A percentile compares a stretch with the other conserved stretches of the same genome.
Evolutionary conservation across 2,329 filamentous ascomycete genomes (phyloP).

Genomic region (Colletotrichum sp.): DNA sequence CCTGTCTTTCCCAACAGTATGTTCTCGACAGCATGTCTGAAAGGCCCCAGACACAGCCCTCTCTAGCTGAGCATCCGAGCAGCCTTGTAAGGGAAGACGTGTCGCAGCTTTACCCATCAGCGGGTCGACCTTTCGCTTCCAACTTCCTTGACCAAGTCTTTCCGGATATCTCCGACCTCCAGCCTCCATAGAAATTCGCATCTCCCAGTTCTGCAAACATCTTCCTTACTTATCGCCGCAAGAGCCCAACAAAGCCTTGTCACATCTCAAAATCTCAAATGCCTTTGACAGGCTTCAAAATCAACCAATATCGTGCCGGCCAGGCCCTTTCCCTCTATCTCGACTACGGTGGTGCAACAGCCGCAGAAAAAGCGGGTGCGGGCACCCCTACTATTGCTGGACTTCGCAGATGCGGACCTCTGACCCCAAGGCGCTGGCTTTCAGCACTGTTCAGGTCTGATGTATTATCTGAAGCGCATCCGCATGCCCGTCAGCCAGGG

Average conservation of each 20-base stretch:
- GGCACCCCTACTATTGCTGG: neutral
- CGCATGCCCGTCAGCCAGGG: neutral
- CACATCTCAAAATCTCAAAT: neutral
- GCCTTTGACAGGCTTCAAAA: neutral
- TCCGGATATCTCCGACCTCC: too few species aligned
- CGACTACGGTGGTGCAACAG: neutral
- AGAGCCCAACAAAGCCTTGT: neutral
- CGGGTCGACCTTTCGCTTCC: too few species aligned
- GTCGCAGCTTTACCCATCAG: too few species aligned
- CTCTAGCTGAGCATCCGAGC: too few species aligned
- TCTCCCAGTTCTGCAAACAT: too few species aligned
- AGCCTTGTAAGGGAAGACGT: too few species aligned
- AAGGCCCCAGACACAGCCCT: too few species aligned
- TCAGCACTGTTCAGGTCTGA: neutral
- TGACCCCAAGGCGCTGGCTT: neutral
- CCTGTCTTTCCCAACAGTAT: too few species aligned
- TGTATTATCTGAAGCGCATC: neutral
- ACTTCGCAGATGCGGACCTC: neutral
- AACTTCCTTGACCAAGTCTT: too few species aligned
- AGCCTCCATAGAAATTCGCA: too few species aligned
- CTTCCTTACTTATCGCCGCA: too few species aligned
- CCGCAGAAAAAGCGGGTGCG: neutral
- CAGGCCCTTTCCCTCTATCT: neutral
- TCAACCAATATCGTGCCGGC: neutral
- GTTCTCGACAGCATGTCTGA: too few species aligned